phyloP scores from a whole-genome alignment of 805 yeast genomes.

The Ascoidea rubescens region DNA sequence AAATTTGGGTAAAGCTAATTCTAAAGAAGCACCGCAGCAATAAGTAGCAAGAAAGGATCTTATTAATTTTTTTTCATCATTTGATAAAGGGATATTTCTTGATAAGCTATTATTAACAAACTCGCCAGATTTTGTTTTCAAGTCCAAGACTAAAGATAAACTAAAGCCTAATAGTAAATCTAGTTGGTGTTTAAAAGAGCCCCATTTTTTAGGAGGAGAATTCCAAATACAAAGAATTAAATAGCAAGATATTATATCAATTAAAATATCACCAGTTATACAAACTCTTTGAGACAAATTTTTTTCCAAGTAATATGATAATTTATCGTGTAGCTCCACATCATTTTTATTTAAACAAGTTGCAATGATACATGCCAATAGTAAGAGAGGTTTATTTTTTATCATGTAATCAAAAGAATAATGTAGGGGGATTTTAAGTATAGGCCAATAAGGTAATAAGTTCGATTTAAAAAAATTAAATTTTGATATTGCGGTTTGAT shows the following conservation, averaged over 20 bases:
- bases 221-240: conserved; percentile 37
- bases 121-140: conserved; percentile 24
- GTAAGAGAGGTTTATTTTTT: conserved; percentile 27
- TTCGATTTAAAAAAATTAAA: conserved; percentile 22
- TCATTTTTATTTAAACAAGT: conserved; percentile 32
- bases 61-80: conserved; percentile 22
- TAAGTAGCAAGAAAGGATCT: conserved; percentile 34
- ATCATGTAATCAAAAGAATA: conserved; percentile 26
- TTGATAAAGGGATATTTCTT: conserved; percentile 12
- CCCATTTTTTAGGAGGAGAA: conserved; percentile 36
- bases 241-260: conserved; percentile 27
- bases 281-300: conserved; percentile 29
- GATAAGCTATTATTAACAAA: conserved; percentile 14
- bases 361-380: conserved; percentile 29
- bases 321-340: conserved; percentile 22
- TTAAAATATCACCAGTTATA: conserved; percentile 29
- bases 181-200: conserved; percentile 39
- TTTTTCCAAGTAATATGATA: conserved; percentile 30
- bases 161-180: conserved; percentile 30
- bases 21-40: conserved; percentile 36
- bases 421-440: conserved; percentile 25
- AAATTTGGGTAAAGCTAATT: conserved; percentile 35
- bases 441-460: conserved; percentile 34
- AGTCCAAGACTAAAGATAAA: conserved; percentile 34
- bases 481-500: conserved; percentile 22